A percentile compares a stretch with the other conserved stretches of the same genome.
Evolutionary conservation across 2,329 filamentous ascomycete genomes (phyloP).

Genomic region (Tolypocladium ophioglossoides): DNA sequence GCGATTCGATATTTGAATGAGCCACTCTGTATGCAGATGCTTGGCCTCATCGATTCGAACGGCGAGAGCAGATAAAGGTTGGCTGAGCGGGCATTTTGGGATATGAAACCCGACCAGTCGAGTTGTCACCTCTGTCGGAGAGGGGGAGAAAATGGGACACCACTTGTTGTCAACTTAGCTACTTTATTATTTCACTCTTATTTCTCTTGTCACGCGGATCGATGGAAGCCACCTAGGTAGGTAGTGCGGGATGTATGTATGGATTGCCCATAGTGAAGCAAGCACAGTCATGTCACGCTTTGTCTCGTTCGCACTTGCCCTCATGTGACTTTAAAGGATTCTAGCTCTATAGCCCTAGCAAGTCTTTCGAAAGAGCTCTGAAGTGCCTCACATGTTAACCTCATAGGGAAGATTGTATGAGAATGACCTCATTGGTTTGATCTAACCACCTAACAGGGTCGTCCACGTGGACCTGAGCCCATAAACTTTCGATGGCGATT

Average conservation of each 20-base stretch:
- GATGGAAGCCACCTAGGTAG: conserved; percentile 4
- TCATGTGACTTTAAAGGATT: neutral
- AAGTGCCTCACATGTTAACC: neutral
- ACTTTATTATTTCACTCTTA: conserved; percentile 16
- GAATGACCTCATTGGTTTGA: too few relatives aligned
- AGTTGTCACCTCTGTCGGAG: neutral
- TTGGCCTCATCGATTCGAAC: neutral
- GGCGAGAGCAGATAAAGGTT: neutral
- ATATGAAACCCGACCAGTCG: neutral
- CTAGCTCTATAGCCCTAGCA: neutral
- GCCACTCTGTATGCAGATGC: neutral
- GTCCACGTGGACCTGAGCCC: too few relatives aligned
- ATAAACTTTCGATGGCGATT: too few relatives aligned
- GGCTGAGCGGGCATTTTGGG: conserved; percentile 2
- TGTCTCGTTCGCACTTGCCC: neutral
- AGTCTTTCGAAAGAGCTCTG: neutral
- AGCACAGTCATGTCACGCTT: conserved; percentile 11
- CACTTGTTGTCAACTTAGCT: conserved; percentile 5
- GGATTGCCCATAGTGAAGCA: conserved; percentile 18
- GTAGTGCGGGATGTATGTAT: conserved; percentile 17
- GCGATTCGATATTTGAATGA: neutral
- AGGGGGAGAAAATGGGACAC: neutral
- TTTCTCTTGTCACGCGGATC: conserved; percentile 10
- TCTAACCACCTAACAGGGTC: too few relatives aligned
- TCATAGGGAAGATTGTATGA: too few relatives aligned